A percentile compares a stretch with the other conserved stretches of the same genome.
Evolutionary conservation across 164 flowering plant genomes (phyloP).

Genomic region (Houttuynia cordata): DNA sequence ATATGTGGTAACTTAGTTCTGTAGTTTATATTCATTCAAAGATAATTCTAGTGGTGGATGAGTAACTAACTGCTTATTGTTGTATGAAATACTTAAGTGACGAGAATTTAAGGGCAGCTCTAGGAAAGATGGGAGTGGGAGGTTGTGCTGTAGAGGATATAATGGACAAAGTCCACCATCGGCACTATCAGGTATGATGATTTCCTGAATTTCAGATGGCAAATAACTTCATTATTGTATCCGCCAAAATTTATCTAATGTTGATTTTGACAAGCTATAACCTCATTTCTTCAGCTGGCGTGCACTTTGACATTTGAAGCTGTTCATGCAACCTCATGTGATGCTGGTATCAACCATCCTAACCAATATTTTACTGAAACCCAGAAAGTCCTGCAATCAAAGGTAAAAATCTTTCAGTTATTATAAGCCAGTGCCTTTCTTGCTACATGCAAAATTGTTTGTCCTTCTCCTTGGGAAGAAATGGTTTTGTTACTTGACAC

Average conservation of each 20-base stretch:
- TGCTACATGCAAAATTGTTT: too few species aligned
- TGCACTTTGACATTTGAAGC: constrained; percentile 95
- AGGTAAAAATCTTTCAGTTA: constrained; percentile 20
- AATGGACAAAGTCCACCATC: constrained; percentile 66
- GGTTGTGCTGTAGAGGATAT: constrained; percentile 51
- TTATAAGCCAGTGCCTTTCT: not conserved
- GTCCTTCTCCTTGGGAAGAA: too few species aligned
- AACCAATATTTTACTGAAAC: constrained; percentile 90
- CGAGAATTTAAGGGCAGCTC: constrained; percentile 83
- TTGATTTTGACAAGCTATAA: not conserved
- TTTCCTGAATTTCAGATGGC: constrained; percentile 48
- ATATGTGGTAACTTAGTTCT: too few species aligned
- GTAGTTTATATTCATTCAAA: not conserved
- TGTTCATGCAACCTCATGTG: constrained; percentile 59
- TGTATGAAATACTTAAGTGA: constrained; percentile 29
- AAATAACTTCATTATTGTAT: too few species aligned
- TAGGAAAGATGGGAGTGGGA: constrained; percentile 62
- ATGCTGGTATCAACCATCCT: constrained; percentile 94
- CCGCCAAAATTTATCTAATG: too few species aligned
- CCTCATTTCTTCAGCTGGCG: constrained; percentile 52
- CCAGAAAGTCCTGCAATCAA: constrained; percentile 47
- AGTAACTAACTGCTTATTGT: not conserved
- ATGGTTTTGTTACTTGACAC: too few species aligned
- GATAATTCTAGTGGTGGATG: not conserved
- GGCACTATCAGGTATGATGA: constrained; percentile 78